These are phyloP conservation scores for Diutina siamensis DNA, from an alignment of 1,139 yeast genomes.

Conservation along the genomic window DNA sequence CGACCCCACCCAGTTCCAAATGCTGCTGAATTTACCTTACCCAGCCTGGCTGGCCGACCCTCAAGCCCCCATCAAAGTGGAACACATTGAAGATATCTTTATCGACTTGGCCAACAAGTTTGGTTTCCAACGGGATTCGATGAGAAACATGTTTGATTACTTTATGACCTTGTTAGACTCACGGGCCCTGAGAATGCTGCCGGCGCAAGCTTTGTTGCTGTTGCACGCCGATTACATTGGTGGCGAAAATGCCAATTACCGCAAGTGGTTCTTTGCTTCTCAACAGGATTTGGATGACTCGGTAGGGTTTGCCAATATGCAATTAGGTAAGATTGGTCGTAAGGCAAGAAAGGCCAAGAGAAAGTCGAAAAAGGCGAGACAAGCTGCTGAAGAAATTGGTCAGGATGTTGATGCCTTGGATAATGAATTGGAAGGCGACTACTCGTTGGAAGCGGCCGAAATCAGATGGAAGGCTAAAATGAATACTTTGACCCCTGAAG, in stretches of 20 bases:
- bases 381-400: slow-evolving; percentile 21
- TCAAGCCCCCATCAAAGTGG: slow-evolving; percentile 53
- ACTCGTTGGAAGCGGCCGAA: slow-evolving; percentile 43
- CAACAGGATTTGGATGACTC: slow-evolving; percentile 42
- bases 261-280: slow-evolving; percentile 95
- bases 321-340: slow-evolving; percentile 41
- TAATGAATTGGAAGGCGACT: slow-evolving; percentile 81
- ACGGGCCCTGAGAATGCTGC: slow-evolving; percentile 93
- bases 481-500: slow-evolving; percentile 41
- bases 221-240: slow-evolving; percentile 97
- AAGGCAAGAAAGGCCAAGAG: slow-evolving; percentile 41
- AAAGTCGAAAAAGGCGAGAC: slow-evolving; percentile 20
- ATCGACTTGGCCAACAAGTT: slow-evolving; percentile 82
- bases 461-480: slow-evolving; percentile 41
- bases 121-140: slow-evolving; percentile 75
- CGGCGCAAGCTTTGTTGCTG: slow-evolving; percentile 84
- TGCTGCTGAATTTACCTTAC: slow-evolving; percentile 47
- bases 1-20: slow-evolving; percentile 56
- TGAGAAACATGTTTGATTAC: slow-evolving; percentile 95
- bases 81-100: slow-evolving; percentile 86
- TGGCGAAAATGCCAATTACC: slow-evolving; percentile 82
- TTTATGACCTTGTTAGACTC: slow-evolving; percentile 91
- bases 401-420: slow-evolving; percentile 43
- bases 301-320: slow-evolving; percentile 45
- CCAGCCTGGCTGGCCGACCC: slow-evolving; percentile 7